phyloP scores from a whole-genome alignment of 495 filamentous ascomycete genomes.

The Apiosordaria backusii region DNA sequence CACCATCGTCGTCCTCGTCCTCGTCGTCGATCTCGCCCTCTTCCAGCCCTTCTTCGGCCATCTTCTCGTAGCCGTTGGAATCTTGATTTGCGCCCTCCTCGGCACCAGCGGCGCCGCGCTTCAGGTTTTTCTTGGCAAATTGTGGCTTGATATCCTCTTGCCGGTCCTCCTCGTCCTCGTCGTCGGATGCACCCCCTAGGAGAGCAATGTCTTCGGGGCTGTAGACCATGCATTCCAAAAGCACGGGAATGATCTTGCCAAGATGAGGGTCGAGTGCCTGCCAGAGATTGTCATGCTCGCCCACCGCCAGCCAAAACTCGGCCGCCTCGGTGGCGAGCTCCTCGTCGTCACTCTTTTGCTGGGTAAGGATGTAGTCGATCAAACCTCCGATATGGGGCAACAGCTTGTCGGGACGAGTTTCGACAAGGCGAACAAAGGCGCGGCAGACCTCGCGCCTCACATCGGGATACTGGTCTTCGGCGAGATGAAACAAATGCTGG shows the following conservation, averaged over 20 bases:
- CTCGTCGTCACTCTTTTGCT: slow-evolving; percentile 85
- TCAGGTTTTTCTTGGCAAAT: slow-evolving; percentile 70
- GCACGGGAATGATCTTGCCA: slow-evolving; percentile 79
- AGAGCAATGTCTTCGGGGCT: slow-evolving; percentile 86
- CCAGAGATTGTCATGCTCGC: slow-evolving; percentile 78
- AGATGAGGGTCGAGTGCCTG: slow-evolving; percentile 71
- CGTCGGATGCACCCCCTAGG: slow-evolving; percentile 76
- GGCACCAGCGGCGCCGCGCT: slow-evolving; percentile 49
- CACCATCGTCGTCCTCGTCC: slow-evolving; percentile 64
- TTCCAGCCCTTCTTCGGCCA: slow-evolving; percentile 68
- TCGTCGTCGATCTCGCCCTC: slow-evolving; percentile 83
- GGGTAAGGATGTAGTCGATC: slow-evolving; percentile 86
- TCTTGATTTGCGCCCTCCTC: slow-evolving; percentile 52
- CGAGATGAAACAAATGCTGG: slow-evolving; percentile 74
- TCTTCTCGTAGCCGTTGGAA: slow-evolving; percentile 47
- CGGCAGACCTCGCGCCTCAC: slow-evolving; percentile 90
- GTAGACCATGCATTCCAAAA: slow-evolving; percentile 95
- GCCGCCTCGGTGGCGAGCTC: slow-evolving; percentile 92
- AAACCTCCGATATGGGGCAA: slow-evolving; percentile 83
- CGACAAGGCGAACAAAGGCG: slow-evolving; percentile 86
- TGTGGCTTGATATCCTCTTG: slow-evolving; percentile 89
- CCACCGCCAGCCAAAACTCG: slow-evolving; percentile 94
- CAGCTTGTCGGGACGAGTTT: slow-evolving; percentile 85
- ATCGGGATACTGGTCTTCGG: slow-evolving; percentile 68
- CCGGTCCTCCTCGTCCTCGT: slow-evolving; percentile 88